These are phyloP conservation scores for Penicillium simplicissimum DNA, from an alignment of 495 filamentous ascomycete species.

Conservation along the genomic window DNA sequence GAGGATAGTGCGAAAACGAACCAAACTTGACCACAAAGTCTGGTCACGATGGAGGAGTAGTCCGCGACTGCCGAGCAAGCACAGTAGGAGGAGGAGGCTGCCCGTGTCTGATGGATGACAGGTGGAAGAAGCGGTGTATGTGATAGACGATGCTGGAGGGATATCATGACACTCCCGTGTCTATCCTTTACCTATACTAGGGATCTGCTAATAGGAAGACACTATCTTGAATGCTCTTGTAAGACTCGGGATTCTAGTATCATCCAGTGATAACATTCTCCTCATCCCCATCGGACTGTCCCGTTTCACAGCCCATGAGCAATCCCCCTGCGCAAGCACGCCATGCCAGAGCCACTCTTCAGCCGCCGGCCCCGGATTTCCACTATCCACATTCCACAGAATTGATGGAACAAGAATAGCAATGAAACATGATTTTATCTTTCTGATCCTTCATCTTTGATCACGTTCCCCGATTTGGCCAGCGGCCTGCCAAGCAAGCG, in stretches of 20 bases:
- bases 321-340: conserved; percentile 37
- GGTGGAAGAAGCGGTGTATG: conserved; percentile 2
- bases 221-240: neutral
- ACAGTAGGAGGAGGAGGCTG: no score
- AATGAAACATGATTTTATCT: neutral
- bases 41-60: neutral
- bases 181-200: neutral
- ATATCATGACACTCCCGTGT: neutral
- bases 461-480: neutral
- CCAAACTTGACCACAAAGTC: neutral
- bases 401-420: neutral
- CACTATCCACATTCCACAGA: neutral
- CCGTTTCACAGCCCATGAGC: conserved; percentile 21
- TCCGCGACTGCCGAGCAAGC: neutral
- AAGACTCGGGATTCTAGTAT: neutral
- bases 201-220: neutral
- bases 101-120: neutral
- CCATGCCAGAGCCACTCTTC: conserved; percentile 22
- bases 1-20: neutral
- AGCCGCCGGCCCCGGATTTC: conserved; percentile 18
- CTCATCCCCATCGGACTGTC: neutral
- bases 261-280: neutral
- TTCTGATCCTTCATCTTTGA: neutral
- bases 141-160: neutral
- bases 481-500: neutral